phyloP scores from a whole-genome alignment of 1,284 basidiomycete species.

The Apiotrichum akiyoshidainum region DNA sequence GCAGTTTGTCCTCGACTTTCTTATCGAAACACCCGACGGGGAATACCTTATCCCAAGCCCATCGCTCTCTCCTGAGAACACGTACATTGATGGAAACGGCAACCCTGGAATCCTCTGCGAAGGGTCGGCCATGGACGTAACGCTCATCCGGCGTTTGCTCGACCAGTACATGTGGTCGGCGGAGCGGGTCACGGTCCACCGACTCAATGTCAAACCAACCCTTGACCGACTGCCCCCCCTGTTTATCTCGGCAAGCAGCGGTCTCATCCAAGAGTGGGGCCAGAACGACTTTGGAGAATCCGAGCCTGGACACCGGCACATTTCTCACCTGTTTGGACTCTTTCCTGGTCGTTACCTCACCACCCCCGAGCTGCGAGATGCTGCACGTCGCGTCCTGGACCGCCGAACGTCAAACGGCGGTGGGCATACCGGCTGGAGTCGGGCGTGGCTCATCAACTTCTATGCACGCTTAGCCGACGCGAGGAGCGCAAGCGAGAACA shows the following conservation, averaged over 20 bases:
- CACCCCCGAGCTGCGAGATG: not conserved
- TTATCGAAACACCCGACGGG: not conserved
- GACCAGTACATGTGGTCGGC: not conserved
- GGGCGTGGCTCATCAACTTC: slow-evolving; percentile 11
- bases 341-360: slow-evolving; percentile 9
- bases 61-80: slow-evolving; percentile 14
- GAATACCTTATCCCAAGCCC: slow-evolving; percentile 9
- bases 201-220: not conserved
- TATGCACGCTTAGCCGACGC: slow-evolving; percentile 11
- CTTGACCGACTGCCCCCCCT: not conserved
- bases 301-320: slow-evolving; percentile 13
- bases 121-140: slow-evolving; percentile 15
- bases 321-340: slow-evolving; percentile 11
- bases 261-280: slow-evolving; percentile 13
- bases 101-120: slow-evolving; percentile 9
- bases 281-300: slow-evolving; percentile 5
- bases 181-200: not conserved
- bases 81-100: slow-evolving; percentile 1
- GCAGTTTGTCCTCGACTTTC: slow-evolving; percentile 1
- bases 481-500: not conserved
- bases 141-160: slow-evolving; percentile 1
- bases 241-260: not conserved
- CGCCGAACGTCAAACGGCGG: not conserved
- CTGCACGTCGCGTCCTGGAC: not conserved
- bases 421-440: slow-evolving; percentile 12